Percentiles rank a stretch among this genome's conserved stretches.
Evolutionary conservation across 139 green algal genomes (phyloP).

Genomic region (Chlorella sp.): DNA sequence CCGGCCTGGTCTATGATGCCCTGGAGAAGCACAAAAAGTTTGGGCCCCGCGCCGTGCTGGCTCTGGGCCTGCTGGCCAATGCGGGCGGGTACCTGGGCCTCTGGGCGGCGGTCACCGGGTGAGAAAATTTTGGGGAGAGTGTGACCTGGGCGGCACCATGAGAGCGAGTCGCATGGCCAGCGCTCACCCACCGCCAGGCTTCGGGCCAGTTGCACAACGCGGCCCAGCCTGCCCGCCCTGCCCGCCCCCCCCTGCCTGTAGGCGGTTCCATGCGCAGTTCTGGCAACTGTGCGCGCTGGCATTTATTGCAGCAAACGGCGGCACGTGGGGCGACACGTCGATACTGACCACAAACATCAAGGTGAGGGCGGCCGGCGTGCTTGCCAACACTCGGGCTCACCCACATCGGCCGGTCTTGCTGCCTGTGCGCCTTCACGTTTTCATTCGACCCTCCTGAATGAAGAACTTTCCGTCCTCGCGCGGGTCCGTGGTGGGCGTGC

Average conservation of each 20-base stretch:
- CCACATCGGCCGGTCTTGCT: too few species aligned
- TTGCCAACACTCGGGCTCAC: too few species aligned
- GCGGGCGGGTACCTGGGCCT: slow-evolving; percentile 51
- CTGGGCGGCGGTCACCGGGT: slow-evolving; percentile 37
- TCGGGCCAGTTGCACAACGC: too few species aligned
- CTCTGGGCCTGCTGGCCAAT: slow-evolving; percentile 42
- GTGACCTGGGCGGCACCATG: too few species aligned
- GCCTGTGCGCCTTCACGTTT: too few species aligned
- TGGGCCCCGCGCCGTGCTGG: slow-evolving; percentile 34
- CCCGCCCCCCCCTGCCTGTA: neutral
- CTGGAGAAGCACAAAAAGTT: slow-evolving; percentile 43
- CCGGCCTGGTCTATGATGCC: slow-evolving; percentile 50
- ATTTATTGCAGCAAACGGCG: slow-evolving; percentile 58
- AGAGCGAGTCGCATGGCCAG: too few species aligned
- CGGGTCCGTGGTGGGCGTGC: slow-evolving; percentile 78
- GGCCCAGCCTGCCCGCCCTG: neutral
- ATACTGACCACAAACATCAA: slow-evolving; percentile 74
- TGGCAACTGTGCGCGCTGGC: slow-evolving; percentile 38
- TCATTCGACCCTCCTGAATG: neutral
- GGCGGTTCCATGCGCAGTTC: slow-evolving; percentile 21
- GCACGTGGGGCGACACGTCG: slow-evolving; percentile 76
- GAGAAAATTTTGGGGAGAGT: too few species aligned
- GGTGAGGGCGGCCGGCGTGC: too few species aligned
- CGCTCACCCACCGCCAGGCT: too few species aligned
- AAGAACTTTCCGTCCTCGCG: slow-evolving; percentile 82